Percentiles rank a stretch among this genome's conserved stretches.
These are phyloP conservation scores for Mrakia frigida DNA, from an alignment of 768 basidiomycete genomes.

Conservation along the genomic window DNA sequence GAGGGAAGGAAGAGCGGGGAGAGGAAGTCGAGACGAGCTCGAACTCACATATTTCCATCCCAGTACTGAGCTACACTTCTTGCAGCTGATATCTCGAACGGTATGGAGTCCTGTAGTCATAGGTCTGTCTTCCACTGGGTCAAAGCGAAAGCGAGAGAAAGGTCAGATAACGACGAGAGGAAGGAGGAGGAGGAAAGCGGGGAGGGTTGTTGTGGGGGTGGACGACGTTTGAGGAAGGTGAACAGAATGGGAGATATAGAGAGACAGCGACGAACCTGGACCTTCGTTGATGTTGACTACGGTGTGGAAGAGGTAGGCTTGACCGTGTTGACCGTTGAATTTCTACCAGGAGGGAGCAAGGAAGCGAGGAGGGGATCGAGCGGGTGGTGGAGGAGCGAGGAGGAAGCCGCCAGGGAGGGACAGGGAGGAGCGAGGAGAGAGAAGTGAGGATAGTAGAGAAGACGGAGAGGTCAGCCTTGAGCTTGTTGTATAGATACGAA, in stretches of 20 bases:
- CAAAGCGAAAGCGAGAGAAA: not conserved
- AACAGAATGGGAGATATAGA: too few species aligned
- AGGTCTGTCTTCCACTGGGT: conserved; percentile 71
- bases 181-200: too few species aligned
- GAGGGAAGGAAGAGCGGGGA: not conserved
- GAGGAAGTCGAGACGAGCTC: not conserved
- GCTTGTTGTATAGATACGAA: not conserved
- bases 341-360: conserved; percentile 53
- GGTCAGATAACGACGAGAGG: not conserved
- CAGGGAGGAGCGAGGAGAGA: not conserved
- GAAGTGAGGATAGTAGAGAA: not conserved
- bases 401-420: not conserved
- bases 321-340: conserved; percentile 94
- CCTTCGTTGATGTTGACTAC: conserved; percentile 91
- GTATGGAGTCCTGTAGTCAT: conserved; percentile 98
- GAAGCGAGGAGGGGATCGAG: not conserved
- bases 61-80: conserved; percentile 75
- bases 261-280: not conserved
- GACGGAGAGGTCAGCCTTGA: not conserved
- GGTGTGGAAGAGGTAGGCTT: conserved; percentile 87
- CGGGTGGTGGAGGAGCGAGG: too few species aligned
- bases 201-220: not conserved
- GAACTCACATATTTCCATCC: conserved; percentile 93
- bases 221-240: not conserved
- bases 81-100: conserved; percentile 90